These are phyloP conservation scores for Ascochyta koolunga DNA, from an alignment of 2,329 filamentous ascomycete species.

Conservation along the genomic window DNA sequence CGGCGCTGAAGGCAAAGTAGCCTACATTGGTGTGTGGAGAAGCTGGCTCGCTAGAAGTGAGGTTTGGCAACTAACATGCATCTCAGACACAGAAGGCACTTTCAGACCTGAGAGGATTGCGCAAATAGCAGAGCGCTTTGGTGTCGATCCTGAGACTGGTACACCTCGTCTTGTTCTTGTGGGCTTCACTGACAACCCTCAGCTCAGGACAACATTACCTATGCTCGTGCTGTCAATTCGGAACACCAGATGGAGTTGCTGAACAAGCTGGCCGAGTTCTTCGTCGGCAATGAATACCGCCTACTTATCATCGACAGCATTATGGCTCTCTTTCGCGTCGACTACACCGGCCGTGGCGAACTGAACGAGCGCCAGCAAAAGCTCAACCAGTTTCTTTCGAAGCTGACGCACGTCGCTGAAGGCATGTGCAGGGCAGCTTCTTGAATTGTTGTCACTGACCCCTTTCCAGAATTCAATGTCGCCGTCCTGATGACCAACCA, in stretches of 20 bases:
- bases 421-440: slow-evolving; percentile 43
- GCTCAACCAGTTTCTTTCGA: slow-evolving; percentile 68
- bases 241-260: slow-evolving; percentile 70
- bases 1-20: slow-evolving; percentile 71
- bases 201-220: slow-evolving; percentile 71
- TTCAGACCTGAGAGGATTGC: slow-evolving; percentile 71
- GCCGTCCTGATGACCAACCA: slow-evolving; percentile 67
- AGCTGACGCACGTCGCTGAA: slow-evolving; percentile 69
- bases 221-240: slow-evolving; percentile 68
- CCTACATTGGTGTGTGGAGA: slow-evolving; percentile 63
- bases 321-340: slow-evolving; percentile 72
- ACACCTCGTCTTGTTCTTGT: neutral
- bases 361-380: slow-evolving; percentile 72
- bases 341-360: slow-evolving; percentile 71
- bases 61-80: slow-evolving; percentile 8
- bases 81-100: slow-evolving; percentile 54
- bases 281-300: slow-evolving; percentile 68
- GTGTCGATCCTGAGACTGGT: slow-evolving; percentile 51
- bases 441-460: neutral
- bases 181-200: slow-evolving; percentile 59
- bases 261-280: slow-evolving; percentile 65
- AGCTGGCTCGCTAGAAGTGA: neutral
- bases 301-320: slow-evolving; percentile 73
- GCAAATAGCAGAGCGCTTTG: slow-evolving; percentile 71
- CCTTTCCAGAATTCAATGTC: slow-evolving; percentile 66